phyloP scores from a whole-genome alignment of 768 basidiomycete genomes.

The Ephemerocybe angulata region DNA sequence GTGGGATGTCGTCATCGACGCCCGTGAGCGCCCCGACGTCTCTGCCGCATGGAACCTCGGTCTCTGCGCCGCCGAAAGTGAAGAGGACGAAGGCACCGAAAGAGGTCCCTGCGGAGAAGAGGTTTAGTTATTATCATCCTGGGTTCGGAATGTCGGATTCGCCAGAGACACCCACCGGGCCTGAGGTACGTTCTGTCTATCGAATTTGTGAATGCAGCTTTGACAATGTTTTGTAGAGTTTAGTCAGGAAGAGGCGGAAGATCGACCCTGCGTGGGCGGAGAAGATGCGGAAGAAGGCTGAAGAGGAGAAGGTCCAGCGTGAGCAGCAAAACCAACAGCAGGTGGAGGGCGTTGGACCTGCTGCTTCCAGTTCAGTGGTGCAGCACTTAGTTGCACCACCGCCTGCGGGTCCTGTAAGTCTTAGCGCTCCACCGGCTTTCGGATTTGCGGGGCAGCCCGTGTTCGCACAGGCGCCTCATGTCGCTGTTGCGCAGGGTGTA shows the following conservation, averaged over 20 bases:
- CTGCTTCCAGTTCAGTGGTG: background rate
- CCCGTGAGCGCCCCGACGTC: no score
- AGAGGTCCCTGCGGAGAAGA: background rate
- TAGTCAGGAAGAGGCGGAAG: slow-evolving; percentile 17
- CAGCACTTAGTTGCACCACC: no score
- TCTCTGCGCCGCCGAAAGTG: background rate
- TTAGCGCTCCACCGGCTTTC: no score
- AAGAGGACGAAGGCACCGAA: background rate
- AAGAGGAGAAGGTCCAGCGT: background rate
- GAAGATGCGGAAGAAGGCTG: slow-evolving; percentile 9
- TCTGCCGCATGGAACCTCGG: background rate
- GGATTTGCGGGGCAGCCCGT: no score
- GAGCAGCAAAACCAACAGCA: background rate
- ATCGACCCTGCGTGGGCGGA: slow-evolving; percentile 18
- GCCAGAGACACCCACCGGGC: background rate
- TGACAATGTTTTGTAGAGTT: background rate
- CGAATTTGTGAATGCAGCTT: background rate
- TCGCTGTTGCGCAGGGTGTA: no score
- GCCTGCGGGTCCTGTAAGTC: no score
- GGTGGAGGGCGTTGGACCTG: background rate
- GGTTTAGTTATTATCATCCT: slow-evolving; percentile 14
- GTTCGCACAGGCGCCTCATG: no score
- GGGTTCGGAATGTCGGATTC: slow-evolving; percentile 5
- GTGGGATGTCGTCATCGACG: no score
- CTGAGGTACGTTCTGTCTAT: background rate